Conservation (phyloP, 768 basidiomycete species). For the Russula dissimulans region DNA sequence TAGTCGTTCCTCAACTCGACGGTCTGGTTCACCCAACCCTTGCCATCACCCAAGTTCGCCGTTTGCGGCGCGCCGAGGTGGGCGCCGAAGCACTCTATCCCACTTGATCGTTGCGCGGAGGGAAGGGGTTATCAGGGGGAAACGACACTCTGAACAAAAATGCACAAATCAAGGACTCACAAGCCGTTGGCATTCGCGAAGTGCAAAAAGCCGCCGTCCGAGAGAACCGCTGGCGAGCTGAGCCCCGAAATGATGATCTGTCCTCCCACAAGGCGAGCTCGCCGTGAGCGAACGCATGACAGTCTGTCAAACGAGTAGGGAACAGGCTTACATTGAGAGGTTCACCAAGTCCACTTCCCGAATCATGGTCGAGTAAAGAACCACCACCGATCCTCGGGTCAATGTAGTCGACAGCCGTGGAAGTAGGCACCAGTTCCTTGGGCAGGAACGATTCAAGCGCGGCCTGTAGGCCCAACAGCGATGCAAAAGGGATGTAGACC, state of each 20-base stretch:
- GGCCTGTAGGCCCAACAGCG: slow-evolving; percentile 5
- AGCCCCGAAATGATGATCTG: slow-evolving; percentile 17
- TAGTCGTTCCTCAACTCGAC: slow-evolving; percentile 39
- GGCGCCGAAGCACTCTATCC: slow-evolving; percentile 24
- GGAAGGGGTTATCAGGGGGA: not conserved
- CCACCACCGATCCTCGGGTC: not conserved
- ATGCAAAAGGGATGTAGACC: slow-evolving; percentile 7
- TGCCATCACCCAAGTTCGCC: slow-evolving; percentile 42
- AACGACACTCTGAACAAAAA: not conserved
- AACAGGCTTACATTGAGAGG: slow-evolving; percentile 15
- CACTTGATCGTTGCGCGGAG: not conserved
- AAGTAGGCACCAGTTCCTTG: not conserved
- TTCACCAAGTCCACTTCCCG: slow-evolving; percentile 5
- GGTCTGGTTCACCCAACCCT: slow-evolving; percentile 36
- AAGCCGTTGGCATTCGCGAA: slow-evolving; percentile 16
- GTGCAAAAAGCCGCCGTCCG: slow-evolving; percentile 14
- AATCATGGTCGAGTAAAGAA: not conserved
- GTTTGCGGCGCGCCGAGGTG: slow-evolving; percentile 31
- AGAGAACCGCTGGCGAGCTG: slow-evolving; percentile 11
- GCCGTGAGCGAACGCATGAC: not conserved
- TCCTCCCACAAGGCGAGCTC: not conserved
- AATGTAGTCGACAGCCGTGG: not conserved
- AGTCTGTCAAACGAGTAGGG: not conserved
- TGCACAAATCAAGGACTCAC: not conserved
- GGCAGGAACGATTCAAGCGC: not conserved